Percentiles rank a stretch among this genome's conserved stretches.
phyloP scores from a whole-genome alignment of 2,329 filamentous ascomycete genomes.

The Plectosphaerella sp. region DNA sequence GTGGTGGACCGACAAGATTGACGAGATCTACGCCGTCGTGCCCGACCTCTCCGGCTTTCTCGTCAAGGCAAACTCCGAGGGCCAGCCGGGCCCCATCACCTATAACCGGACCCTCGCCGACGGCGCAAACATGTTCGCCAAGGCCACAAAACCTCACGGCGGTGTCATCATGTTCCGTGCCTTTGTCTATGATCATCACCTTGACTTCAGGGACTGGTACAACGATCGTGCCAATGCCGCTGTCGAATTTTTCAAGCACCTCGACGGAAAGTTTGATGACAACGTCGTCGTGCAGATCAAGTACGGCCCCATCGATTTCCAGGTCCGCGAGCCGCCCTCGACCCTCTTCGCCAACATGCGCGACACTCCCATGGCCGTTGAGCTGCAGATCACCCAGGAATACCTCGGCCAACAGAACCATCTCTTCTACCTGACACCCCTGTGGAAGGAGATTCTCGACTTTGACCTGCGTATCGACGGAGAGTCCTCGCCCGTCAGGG shows the following conservation, averaged over 20 bases:
- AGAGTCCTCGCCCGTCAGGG: slow-evolving; percentile 48
- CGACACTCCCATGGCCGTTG: slow-evolving; percentile 48
- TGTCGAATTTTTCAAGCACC: slow-evolving; percentile 59
- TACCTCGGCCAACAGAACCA: slow-evolving; percentile 69
- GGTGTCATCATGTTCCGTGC: slow-evolving; percentile 67
- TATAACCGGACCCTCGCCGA: slow-evolving; percentile 67
- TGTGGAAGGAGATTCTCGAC: slow-evolving; percentile 65
- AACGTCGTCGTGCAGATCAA: slow-evolving; percentile 73
- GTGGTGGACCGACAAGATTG: slow-evolving; percentile 60
- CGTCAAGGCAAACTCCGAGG: slow-evolving; percentile 69
- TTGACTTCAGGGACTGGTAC: slow-evolving; percentile 48
- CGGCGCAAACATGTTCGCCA: slow-evolving; percentile 65
- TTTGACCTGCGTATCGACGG: slow-evolving; percentile 62
- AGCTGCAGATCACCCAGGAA: slow-evolving; percentile 64
- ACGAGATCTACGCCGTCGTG: slow-evolving; percentile 53
- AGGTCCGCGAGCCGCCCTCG: slow-evolving; percentile 63
- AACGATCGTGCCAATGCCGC: slow-evolving; percentile 67
- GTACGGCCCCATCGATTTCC: slow-evolving; percentile 71
- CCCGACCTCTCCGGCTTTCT: slow-evolving; percentile 67
- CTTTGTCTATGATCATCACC: slow-evolving; percentile 60
- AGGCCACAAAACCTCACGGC: slow-evolving; percentile 45
- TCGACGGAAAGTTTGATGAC: slow-evolving; percentile 63
- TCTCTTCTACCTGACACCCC: slow-evolving; percentile 61
- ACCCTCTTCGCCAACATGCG: slow-evolving; percentile 55
- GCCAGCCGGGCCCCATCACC: slow-evolving; percentile 63